phyloP scores from a whole-genome alignment of 176 grass and related monocot genomes.

The Zea mays region DNA sequence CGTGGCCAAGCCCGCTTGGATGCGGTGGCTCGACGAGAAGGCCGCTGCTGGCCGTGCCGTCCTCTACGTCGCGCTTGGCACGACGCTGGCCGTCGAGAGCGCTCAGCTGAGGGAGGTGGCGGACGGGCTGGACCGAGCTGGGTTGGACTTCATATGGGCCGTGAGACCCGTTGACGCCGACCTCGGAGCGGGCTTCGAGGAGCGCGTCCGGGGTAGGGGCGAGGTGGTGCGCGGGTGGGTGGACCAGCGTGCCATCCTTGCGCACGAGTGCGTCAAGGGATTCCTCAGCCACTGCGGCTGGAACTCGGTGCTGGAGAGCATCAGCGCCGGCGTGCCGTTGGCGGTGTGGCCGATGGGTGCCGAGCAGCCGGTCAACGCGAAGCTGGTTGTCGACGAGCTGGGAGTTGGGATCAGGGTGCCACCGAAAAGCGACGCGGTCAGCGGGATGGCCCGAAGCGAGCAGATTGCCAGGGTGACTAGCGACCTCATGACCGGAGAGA shows the following conservation, averaged over 20 bases:
- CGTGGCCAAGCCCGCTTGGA: neutral
- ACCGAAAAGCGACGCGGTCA: too few species aligned
- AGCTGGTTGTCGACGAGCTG: constrained; percentile 17
- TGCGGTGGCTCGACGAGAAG: constrained; percentile 43
- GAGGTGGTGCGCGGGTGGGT: constrained; percentile 37
- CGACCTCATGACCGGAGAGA: neutral
- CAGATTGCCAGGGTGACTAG: neutral
- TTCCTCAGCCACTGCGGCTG: constrained; percentile 35
- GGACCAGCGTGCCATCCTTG: constrained; percentile 29
- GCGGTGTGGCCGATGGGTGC: constrained; percentile 33
- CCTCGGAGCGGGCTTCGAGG: constrained; percentile 8
- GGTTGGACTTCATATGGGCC: constrained; percentile 25
- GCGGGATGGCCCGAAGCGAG: neutral
- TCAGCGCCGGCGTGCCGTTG: constrained; percentile 35
- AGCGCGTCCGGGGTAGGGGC: constrained; percentile 21
- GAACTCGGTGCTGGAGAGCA: constrained; percentile 33
- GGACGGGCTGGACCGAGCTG: neutral
- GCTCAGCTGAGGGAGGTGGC: constrained; percentile 17
- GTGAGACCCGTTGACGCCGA: neutral
- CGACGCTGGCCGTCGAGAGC: neutral
- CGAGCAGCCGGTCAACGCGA: constrained; percentile 35
- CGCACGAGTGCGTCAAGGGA: neutral
- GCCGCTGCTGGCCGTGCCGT: neutral
- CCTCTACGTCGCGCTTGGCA: constrained; percentile 28
- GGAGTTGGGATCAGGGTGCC: neutral